These are phyloP conservation scores for Candida alai DNA, from an alignment of 805 yeast species.

Conservation along the genomic window DNA sequence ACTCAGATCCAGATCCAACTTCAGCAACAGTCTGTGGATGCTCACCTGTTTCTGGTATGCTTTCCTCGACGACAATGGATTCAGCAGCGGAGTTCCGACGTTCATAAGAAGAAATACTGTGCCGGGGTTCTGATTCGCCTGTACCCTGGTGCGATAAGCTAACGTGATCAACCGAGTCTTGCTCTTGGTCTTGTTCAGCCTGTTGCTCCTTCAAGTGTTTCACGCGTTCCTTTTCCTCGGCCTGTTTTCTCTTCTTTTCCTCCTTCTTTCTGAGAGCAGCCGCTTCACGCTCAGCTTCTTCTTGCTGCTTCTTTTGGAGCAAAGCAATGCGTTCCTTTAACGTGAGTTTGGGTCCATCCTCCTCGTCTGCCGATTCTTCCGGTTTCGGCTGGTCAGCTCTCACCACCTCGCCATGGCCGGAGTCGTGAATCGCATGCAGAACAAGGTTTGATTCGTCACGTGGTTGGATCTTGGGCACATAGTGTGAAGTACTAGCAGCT, in stretches of 20 bases:
- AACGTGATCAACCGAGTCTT: constrained; percentile 1
- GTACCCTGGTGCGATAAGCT: constrained; percentile 6
- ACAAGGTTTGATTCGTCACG: constrained; percentile 34
- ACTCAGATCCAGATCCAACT: constrained; percentile 7
- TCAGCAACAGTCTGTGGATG: not conserved
- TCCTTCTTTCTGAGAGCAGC: constrained; percentile 51
- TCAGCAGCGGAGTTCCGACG: constrained; percentile 9
- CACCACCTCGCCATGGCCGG: constrained; percentile 20
- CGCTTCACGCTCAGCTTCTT: constrained; percentile 72
- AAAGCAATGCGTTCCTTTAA: constrained; percentile 83
- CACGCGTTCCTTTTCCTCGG: constrained; percentile 25
- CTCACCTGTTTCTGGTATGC: constrained; percentile 1
- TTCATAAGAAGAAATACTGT: constrained; percentile 14
- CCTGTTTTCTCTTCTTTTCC: constrained; percentile 44
- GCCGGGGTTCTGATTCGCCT: constrained; percentile 8
- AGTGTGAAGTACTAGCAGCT: constrained; percentile 57
- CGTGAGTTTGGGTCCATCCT: constrained; percentile 70
- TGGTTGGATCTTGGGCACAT: constrained; percentile 47
- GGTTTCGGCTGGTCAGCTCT: constrained; percentile 22
- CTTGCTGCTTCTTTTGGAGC: constrained; percentile 75
- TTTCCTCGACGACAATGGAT: constrained; percentile 8
- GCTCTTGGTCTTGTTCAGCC: constrained; percentile 11
- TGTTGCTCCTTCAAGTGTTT: constrained; percentile 17
- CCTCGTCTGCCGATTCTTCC: constrained; percentile 28
- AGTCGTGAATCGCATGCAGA: constrained; percentile 25